Evolutionary conservation across 176 grass and related monocot genomes (phyloP).

Genomic region (bread wheat (Triticum aestivum)): IWGSC_CS_RefSeq_v2.1 NC_057812.1:595689770-595690269

Average conservation of each 20-base stretch:
- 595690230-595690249: neutral
- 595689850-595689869: slow-evolving; percentile 45
- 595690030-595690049: too few species aligned
- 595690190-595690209: neutral
- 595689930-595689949: slow-evolving; percentile 40
- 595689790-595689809: slow-evolving; percentile 92
- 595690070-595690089: neutral
- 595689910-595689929: slow-evolving; percentile 74
- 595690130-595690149: neutral
- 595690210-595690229: too few species aligned
- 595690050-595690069: neutral
- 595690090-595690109: neutral
- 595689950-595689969: neutral
- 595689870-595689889: slow-evolving; percentile 78
- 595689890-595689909: slow-evolving; percentile 97
- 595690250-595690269: neutral
- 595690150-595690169: neutral
- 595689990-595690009: neutral
- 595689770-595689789: slow-evolving; percentile 95
- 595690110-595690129: neutral
- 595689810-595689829: slow-evolving; percentile 92
- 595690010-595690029: neutral
- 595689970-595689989: neutral
- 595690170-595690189: too few species aligned
- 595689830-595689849: slow-evolving; percentile 56